Conservation (phyloP, 2,329 filamentous ascomycete genomes). For the Coniella vitis region DNA sequence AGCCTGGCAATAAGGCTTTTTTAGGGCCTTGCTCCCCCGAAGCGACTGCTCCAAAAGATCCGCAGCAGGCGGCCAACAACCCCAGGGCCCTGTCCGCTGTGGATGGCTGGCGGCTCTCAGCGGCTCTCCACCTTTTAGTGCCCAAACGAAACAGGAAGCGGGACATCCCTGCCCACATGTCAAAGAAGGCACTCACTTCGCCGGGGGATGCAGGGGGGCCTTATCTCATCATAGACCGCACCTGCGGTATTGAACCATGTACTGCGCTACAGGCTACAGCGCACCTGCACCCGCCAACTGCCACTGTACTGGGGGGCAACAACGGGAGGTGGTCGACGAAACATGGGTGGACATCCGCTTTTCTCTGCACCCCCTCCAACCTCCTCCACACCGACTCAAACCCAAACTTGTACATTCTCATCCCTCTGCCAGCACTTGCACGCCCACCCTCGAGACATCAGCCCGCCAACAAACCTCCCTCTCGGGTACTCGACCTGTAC, state of each 20-base stretch:
- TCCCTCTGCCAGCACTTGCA: not conserved
- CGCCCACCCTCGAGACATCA: not conserved
- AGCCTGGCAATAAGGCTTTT: no score
- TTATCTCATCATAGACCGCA: slow-evolving; percentile 10
- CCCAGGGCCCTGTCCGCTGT: no score
- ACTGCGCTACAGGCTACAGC: not conserved
- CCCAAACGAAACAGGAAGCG: not conserved
- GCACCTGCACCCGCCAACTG: no score
- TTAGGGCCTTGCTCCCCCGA: no score
- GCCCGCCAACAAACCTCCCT: no score
- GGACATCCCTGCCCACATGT: slow-evolving; percentile 5
- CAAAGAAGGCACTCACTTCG: not conserved
- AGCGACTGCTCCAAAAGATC: no score
- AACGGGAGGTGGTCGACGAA: slow-evolving; percentile 2
- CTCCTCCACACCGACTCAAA: no score
- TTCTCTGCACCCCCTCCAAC: not conserved
- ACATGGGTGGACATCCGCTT: slow-evolving; percentile 3
- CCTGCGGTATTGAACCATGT: no score
- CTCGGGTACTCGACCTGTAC: no score
- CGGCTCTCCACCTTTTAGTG: not conserved
- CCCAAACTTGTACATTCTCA: no score
- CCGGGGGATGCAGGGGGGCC: not conserved
- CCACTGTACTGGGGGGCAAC: no score
- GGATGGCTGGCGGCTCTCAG: not conserved
- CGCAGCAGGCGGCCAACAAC: no score